phyloP scores from a whole-genome alignment of 768 basidiomycete species.

The Leucosporidium yakuticum region DNA sequence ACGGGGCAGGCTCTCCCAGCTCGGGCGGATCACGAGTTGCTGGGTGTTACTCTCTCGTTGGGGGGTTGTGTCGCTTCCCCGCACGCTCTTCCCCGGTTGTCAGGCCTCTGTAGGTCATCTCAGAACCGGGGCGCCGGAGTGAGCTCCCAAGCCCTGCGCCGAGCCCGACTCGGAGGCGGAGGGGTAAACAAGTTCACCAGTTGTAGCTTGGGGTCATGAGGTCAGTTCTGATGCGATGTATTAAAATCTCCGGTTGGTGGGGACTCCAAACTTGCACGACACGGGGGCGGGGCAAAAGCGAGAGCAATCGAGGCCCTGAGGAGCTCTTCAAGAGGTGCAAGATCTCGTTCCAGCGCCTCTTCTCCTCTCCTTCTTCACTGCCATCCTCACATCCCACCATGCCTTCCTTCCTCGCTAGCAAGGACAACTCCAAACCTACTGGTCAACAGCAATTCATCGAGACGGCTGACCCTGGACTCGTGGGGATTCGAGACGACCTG shows the following conservation, averaged over 20 bases:
- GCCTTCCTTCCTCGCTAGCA: not conserved
- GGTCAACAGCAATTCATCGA: slow-evolving; percentile 1
- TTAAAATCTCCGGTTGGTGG: no score
- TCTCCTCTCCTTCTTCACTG: not conserved
- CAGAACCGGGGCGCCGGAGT: no score
- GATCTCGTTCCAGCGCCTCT: not conserved
- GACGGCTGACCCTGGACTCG: not conserved
- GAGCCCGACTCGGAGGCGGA: not conserved
- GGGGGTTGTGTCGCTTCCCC: no score
- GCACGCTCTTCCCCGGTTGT: no score
- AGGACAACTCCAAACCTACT: not conserved
- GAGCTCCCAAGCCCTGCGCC: not conserved
- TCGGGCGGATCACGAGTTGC: no score
- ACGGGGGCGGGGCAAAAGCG: no score
- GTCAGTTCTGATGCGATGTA: no score
- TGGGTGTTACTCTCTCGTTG: no score
- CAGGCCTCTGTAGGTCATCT: no score
- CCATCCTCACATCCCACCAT: not conserved
- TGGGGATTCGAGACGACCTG: not conserved
- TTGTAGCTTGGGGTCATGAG: no score
- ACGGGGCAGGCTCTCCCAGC: no score
- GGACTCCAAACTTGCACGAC: no score
- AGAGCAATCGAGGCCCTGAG: not conserved
- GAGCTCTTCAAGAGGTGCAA: not conserved
- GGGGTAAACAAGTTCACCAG: not conserved